These are phyloP conservation scores for Setaria viridis DNA, from an alignment of 202 grass and related monocot species.

Conservation along the genomic window DNA sequence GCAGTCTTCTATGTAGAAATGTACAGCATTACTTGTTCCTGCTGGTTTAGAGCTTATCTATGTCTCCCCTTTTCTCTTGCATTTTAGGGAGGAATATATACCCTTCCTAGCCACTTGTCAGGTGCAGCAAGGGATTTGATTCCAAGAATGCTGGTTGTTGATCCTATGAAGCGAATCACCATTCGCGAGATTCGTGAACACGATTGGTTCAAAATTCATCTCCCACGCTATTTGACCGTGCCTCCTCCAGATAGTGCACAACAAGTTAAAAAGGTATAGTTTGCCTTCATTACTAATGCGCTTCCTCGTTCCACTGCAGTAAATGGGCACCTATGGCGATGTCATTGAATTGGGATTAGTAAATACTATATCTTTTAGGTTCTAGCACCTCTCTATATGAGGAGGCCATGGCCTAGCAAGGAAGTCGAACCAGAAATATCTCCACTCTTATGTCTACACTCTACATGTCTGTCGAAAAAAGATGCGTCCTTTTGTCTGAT, in stretches of 20 bases:
- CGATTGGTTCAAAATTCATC: slow-evolving; percentile 78
- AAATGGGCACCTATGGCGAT: not conserved
- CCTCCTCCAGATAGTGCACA: slow-evolving; percentile 84
- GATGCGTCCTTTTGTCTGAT: not conserved
- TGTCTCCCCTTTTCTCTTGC: not conserved
- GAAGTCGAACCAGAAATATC: not conserved
- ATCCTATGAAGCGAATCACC: slow-evolving; percentile 97
- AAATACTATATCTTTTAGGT: not conserved
- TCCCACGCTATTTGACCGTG: slow-evolving; percentile 90
- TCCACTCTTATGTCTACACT: not conserved
- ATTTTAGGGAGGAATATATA: slow-evolving; percentile 90
- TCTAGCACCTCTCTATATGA: not conserved
- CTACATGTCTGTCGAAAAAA: not conserved
- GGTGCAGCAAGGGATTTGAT: slow-evolving; percentile 85
- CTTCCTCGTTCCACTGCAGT: not conserved
- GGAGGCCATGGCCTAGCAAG: not conserved
- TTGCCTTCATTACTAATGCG: not conserved
- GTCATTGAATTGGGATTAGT: not conserved
- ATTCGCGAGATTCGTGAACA: slow-evolving; percentile 91
- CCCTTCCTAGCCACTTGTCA: slow-evolving; percentile 94
- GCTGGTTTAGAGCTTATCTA: slow-evolving; percentile 27
- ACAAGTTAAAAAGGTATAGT: slow-evolving; percentile 90
- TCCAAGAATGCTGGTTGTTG: slow-evolving; percentile 93
- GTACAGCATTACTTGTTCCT: not conserved
- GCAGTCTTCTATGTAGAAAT: not conserved